Conservation (phyloP, 805 yeast species). For the Metschnikowia lachancei region DNA sequence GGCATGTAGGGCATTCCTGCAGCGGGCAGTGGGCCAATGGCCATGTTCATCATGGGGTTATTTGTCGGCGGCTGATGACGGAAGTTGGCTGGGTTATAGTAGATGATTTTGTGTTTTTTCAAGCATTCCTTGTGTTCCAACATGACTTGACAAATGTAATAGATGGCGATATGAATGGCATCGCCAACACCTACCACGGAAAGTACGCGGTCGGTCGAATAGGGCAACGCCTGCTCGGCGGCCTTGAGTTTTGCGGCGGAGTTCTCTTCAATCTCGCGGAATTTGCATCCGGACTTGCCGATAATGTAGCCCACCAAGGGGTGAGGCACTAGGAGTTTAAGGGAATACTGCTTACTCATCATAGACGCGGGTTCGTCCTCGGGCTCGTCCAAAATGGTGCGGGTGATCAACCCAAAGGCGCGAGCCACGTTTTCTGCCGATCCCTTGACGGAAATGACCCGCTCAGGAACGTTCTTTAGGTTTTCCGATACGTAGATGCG, state of each 20-base stretch:
- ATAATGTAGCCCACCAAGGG: conserved; percentile 77
- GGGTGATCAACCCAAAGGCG: conserved; percentile 71
- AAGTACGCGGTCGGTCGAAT: conserved; percentile 73
- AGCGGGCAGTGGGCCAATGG: conserved; percentile 18
- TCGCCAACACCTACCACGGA: conserved; percentile 77
- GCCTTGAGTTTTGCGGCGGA: conserved; percentile 78
- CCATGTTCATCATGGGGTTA: conserved; percentile 21
- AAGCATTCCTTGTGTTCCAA: conserved; percentile 54
- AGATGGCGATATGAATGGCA: conserved; percentile 80
- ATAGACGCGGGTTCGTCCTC: conserved; percentile 59
- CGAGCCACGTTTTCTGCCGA: conserved; percentile 74
- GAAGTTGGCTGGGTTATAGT: conserved; percentile 55
- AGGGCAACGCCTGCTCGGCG: conserved; percentile 67
- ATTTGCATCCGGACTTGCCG: conserved; percentile 70
- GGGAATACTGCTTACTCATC: conserved; percentile 51
- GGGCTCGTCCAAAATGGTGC: conserved; percentile 65
- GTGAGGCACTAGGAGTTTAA: conserved; percentile 71
- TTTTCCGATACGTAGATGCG: conserved; percentile 72
- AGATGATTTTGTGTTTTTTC: conserved; percentile 53
- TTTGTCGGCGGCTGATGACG: conserved; percentile 16
- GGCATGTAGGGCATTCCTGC: conserved; percentile 19
- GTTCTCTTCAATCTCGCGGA: conserved; percentile 76
- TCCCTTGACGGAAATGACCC: conserved; percentile 73
- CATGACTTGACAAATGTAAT: conserved; percentile 67
- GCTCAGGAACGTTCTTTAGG: conserved; percentile 64